Conservation (phyloP, 1,284 basidiomycete species). For the Trametes versicolor region DNA sequence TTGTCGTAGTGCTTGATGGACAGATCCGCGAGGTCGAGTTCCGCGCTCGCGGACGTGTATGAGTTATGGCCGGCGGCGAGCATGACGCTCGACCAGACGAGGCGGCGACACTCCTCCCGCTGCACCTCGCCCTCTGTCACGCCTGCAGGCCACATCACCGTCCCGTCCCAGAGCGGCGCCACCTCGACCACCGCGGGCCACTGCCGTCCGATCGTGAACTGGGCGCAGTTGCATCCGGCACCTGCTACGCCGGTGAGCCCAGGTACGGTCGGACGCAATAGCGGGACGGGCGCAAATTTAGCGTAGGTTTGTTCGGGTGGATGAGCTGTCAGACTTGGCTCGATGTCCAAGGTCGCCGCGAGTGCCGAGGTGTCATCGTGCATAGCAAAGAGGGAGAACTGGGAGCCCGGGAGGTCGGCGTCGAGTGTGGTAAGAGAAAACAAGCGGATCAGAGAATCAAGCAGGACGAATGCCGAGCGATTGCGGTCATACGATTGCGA, state of each 20-base stretch:
- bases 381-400: slow-evolving; percentile 14
- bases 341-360: not conserved
- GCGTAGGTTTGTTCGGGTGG: not conserved
- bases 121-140: slow-evolving; percentile 68
- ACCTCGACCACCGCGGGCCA: slow-evolving; percentile 59
- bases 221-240: slow-evolving; percentile 58
- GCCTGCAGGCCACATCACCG: slow-evolving; percentile 66
- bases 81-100: slow-evolving; percentile 75
- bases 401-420: slow-evolving; percentile 33
- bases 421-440: slow-evolving; percentile 63
- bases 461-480: slow-evolving; percentile 62
- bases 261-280: not conserved
- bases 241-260: too few species aligned
- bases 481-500: slow-evolving; percentile 59
- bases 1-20: slow-evolving; percentile 72
- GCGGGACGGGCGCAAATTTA: not conserved
- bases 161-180: slow-evolving; percentile 69
- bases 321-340: not conserved
- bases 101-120: slow-evolving; percentile 71
- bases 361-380: not conserved
- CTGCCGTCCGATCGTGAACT: slow-evolving; percentile 58
- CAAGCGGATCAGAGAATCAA: slow-evolving; percentile 73
- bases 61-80: slow-evolving; percentile 68
- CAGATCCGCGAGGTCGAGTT: slow-evolving; percentile 52
- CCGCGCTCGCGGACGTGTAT: slow-evolving; percentile 56